phyloP scores from a whole-genome alignment of 306 rosid species.

The Trifolium subterraneum region DNA sequence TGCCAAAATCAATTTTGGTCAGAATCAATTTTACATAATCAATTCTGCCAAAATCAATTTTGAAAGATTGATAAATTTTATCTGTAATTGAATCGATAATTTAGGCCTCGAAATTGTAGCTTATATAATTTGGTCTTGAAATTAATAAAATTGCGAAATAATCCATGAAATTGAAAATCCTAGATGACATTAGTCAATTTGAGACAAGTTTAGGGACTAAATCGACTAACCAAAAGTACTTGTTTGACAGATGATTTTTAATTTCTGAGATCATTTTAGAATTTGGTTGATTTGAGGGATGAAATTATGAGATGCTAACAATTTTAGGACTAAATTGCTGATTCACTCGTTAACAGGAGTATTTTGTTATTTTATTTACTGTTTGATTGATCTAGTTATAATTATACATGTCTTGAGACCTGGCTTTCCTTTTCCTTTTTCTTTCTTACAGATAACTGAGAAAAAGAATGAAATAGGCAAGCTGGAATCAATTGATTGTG shows the following conservation, averaged over 20 bases:
- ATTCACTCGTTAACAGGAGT: background rate
- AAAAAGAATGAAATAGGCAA: conserved; percentile 69
- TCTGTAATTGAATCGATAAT: background rate
- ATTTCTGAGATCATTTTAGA: background rate
- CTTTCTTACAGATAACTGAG: conserved; percentile 63
- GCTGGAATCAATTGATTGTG: conserved; percentile 79
- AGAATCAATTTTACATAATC: no score
- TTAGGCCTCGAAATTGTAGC: background rate
- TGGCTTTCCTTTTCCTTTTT: background rate
- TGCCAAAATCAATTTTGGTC: no score
- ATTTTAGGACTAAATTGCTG: background rate
- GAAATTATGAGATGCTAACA: background rate
- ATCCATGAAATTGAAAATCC: background rate
- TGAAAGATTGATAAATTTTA: background rate
- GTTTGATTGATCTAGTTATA: conserved; percentile 9
- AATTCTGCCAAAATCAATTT: no score
- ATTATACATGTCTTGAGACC: conserved; percentile 27
- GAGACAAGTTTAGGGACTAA: background rate
- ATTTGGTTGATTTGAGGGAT: background rate
- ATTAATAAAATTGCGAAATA: background rate
- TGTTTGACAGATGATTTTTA: background rate
- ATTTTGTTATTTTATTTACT: background rate
- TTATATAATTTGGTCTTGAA: background rate
- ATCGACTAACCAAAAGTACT: no score
- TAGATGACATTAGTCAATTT: background rate